Percentiles rank a stretch among this genome's conserved stretches.
Evolutionary conservation across 208 protist genomes (phyloP).

Genomic region (Leishmania arabica): DNA sequence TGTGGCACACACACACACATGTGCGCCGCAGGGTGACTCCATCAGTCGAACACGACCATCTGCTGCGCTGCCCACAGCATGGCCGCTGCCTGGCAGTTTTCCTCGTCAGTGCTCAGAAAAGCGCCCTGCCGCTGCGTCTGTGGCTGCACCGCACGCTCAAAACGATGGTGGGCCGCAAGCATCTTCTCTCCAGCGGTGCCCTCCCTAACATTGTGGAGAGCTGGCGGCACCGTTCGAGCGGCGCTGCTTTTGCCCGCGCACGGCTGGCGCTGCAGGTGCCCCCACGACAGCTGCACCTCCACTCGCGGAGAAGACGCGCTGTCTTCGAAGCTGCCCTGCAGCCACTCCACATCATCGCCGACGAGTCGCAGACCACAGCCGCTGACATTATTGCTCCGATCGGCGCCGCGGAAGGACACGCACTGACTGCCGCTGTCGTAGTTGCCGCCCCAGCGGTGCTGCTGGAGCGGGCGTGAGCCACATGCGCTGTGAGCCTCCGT

Average conservation of each 20-base stretch:
- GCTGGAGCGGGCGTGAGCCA: background rate
- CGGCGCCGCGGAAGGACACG: conserved; percentile 2
- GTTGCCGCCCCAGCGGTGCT: conserved; percentile 2
- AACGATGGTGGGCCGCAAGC: background rate
- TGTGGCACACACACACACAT: background rate
- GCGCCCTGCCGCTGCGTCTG: background rate
- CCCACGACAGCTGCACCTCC: conserved; percentile 7
- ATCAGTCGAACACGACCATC: background rate
- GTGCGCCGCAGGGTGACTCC: background rate
- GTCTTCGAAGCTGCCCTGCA: background rate
- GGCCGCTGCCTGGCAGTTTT: background rate
- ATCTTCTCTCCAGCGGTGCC: background rate
- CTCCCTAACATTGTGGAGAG: background rate
- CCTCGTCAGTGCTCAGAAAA: background rate
- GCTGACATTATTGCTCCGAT: background rate
- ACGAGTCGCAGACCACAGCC: conserved; percentile 8
- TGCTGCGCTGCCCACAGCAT: conserved; percentile 15
- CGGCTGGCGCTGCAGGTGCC: background rate
- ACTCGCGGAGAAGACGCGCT: background rate
- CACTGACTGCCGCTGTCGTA: conserved; percentile 8
- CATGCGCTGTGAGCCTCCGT: background rate
- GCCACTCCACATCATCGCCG: conserved; percentile 9
- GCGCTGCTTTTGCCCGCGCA: background rate
- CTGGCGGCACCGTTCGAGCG: background rate
- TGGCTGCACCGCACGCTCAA: conserved; percentile 15